Percentiles rank a stretch among this genome's conserved stretches.
Conservation (phyloP, 345 rosid genomes). For the Eucalyptus camaldulensis region DNA sequence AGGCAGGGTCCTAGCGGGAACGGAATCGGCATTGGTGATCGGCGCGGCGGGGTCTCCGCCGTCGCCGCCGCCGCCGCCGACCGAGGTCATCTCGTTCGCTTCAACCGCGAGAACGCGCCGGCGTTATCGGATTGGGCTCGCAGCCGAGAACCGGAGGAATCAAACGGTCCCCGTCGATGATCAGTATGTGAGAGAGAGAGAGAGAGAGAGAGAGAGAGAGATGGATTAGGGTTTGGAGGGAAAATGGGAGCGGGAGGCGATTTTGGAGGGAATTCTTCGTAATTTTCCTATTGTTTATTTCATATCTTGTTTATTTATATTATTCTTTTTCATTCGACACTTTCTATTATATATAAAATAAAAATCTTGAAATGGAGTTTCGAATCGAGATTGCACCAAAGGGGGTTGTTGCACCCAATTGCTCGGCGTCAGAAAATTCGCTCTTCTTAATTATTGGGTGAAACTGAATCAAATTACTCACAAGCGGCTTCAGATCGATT, state of each 20-base stretch:
- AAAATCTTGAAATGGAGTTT: not conserved
- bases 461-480: accelerated
- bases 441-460: not conserved
- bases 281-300: not conserved
- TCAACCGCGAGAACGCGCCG: not conserved
- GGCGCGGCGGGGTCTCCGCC: not conserved
- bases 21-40: not conserved
- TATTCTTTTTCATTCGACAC: no score
- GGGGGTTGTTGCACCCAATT: not conserved
- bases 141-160: not conserved
- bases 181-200: not conserved
- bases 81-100: not conserved
- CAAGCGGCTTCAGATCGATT: accelerated
- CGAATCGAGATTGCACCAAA: accelerated
- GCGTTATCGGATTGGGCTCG: not conserved
- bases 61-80: not conserved
- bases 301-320: not conserved
- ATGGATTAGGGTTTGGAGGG: not conserved
- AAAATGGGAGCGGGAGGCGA: not conserved
- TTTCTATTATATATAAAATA: no score
- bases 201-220: not conserved
- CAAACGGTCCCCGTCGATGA: not conserved
- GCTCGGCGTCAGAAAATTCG: accelerated
- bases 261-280: conserved; percentile 2
- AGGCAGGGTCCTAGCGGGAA: not conserved